These are phyloP conservation scores for Monilinia vaccinii-corymbosi DNA, from an alignment of 2,329 filamentous ascomycete species.

Conservation along the genomic window DNA sequence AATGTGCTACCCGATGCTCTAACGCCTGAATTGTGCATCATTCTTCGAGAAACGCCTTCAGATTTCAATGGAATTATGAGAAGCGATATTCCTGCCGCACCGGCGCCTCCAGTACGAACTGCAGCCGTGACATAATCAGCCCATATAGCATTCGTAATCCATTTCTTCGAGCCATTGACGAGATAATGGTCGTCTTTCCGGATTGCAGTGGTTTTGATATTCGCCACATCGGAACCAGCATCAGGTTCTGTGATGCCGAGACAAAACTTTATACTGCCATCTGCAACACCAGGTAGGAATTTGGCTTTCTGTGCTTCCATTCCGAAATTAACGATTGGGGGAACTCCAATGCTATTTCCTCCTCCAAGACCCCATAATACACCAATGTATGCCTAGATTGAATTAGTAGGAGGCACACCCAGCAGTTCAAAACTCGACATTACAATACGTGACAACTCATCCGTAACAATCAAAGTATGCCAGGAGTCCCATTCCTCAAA, in stretches of 20 bases:
- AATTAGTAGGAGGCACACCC: background rate
- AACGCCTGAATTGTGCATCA: constrained; percentile 57
- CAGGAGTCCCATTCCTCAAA: constrained; percentile 45
- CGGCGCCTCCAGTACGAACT: constrained; percentile 47
- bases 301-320: constrained; percentile 47
- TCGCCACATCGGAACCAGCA: constrained; percentile 55
- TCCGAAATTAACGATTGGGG: constrained; percentile 55
- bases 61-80: constrained; percentile 45
- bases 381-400: constrained; percentile 39
- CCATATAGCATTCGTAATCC: constrained; percentile 55
- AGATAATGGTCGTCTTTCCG: constrained; percentile 44
- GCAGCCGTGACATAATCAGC: constrained; percentile 54
- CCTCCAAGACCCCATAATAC: constrained; percentile 49
- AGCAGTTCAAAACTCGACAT: background rate
- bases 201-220: constrained; percentile 50
- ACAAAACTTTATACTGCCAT: constrained; percentile 51
- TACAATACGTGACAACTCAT: constrained; percentile 44
- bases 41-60: constrained; percentile 42
- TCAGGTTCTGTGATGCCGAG: constrained; percentile 57
- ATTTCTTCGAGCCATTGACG: constrained; percentile 60
- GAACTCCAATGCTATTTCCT: constrained; percentile 52
- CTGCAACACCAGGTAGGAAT: constrained; percentile 51
- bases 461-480: constrained; percentile 44
- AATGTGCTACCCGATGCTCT: constrained; percentile 50
- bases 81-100: constrained; percentile 45